Base-by-base conservation (phyloP, 805 yeast species). In the Pichia paraexigua region DNA sequence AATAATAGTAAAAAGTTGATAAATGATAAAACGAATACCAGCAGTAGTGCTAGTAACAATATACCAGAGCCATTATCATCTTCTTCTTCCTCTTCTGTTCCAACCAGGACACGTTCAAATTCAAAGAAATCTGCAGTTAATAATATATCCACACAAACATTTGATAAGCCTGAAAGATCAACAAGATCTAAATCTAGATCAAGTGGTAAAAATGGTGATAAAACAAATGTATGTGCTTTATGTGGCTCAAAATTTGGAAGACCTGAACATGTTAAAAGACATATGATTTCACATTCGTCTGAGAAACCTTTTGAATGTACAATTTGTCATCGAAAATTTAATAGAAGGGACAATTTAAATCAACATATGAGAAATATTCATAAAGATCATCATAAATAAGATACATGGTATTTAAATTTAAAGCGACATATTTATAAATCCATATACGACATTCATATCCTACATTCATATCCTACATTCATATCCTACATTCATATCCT, bases 241-340 rank as follows among this genome's bases (percentile, higher is more conserved):
- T 82, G 88, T 61, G 79, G 76, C 46, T 73, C 80, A 41, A 66
- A 76, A 47, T 82, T 82, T 70, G 87, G 82, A 62, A 66, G 86
- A 56, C 85, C 89, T 2, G 89, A 83, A 59, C 89, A 83, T 63
- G 89, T 83, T 28, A 83, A 79, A 62, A 64, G 87, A 55, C 82
- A 79, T 59, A 71, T 79, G 76, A 73, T 80, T 60, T 71, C 78
- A 43, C 84, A 79, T 63, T 74, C 80, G 6, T 68, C 76, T 12
- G 83, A 79, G 56, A 79, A 78, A 58, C 84, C 84, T 9, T 79
- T 71, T 57, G 73, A 70, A 52, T 79, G 84, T 61, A 75, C 77
- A 47, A 74, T 72, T 41, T 79, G 84, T 62, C 77, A 77, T 24
- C 77, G 78, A 62, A 64, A 82, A 52, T 79, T 79, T 63, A 79